These are phyloP conservation scores for Tetracladium maxilliforme DNA, from an alignment of 2,329 filamentous ascomycete genomes.

Conservation along the genomic window DNA sequence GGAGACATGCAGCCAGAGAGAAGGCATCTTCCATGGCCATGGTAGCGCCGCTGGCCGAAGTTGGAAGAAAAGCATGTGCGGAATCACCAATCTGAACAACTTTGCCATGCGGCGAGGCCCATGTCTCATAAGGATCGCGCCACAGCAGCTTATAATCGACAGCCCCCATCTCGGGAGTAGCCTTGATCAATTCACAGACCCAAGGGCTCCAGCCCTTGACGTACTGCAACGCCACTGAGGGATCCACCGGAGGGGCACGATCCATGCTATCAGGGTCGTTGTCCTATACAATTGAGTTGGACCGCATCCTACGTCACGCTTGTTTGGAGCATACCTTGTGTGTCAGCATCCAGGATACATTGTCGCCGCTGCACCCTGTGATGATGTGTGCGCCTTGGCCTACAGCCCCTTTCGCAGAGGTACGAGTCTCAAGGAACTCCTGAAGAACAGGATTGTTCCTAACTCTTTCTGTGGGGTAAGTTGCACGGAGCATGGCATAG, in stretches of 20 bases:
- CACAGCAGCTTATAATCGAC: constrained; percentile 16
- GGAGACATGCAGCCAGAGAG: constrained; percentile 17
- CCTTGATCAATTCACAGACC: constrained; percentile 9
- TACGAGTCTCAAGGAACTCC: not conserved
- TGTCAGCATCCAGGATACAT: constrained; percentile 15
- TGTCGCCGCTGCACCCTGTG: not conserved
- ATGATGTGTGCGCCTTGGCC: too few relatives aligned
- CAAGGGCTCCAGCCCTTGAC: constrained; percentile 10
- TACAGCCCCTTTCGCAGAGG: too few relatives aligned
- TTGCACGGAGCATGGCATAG: constrained; percentile 27
- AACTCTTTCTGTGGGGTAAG: constrained; percentile 22
- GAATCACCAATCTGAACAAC: constrained; percentile 20
- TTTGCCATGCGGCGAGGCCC: constrained; percentile 13
- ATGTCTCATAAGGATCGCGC: constrained; percentile 8
- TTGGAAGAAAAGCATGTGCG: constrained; percentile 21
- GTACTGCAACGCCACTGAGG: constrained; percentile 6
- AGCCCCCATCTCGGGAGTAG: constrained; percentile 7
- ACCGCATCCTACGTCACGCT: too few relatives aligned
- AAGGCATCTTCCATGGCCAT: constrained; percentile 22
- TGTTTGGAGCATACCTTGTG: too few relatives aligned
- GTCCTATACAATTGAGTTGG: too few relatives aligned
- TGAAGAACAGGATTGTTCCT: constrained; percentile 18
- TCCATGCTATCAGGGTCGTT: constrained; percentile 2
- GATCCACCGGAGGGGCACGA: constrained; percentile 4
- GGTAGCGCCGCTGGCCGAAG: constrained; percentile 19